These are phyloP conservation scores for Orbilia oligospora DNA, from an alignment of 2,329 filamentous ascomycete genomes.

Conservation along the genomic window DNA sequence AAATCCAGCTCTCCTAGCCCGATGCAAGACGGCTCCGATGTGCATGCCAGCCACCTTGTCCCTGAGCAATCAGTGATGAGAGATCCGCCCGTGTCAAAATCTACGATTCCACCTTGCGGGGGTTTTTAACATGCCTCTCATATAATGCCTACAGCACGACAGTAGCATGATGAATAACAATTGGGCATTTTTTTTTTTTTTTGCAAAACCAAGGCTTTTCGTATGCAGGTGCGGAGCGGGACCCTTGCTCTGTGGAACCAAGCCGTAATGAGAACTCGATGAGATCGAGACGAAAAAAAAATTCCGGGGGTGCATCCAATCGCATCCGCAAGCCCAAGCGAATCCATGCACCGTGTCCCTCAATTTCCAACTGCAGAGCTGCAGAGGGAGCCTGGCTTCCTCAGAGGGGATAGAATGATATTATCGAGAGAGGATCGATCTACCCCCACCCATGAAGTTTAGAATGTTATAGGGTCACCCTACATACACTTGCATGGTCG, in stretches of 20 bases:
- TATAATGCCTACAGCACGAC: not conserved
- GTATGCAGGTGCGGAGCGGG: conserved; percentile 21
- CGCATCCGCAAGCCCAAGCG: not conserved
- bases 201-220: not conserved
- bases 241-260: conserved; percentile 21
- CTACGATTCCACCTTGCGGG: not conserved
- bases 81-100: conserved; percentile 32
- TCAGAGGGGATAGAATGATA: not conserved
- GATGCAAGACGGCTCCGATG: conserved; percentile 6
- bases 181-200: not conserved
- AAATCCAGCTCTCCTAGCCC: not conserved
- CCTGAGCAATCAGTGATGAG: conserved; percentile 34
- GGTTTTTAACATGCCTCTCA: not conserved
- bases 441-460: conserved; percentile 10
- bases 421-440: not conserved
- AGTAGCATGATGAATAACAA: not conserved
- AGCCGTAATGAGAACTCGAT: conserved; percentile 10
- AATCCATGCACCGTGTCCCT: conserved; percentile 2
- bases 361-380: not conserved
- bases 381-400: not conserved
- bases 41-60: conserved; percentile 29
- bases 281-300: conserved; percentile 20
- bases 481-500: not conserved
- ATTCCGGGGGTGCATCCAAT: not conserved
- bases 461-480: not conserved